phyloP scores from a whole-genome alignment of 176 grass and related monocot species.

The Avena atlantica region DNA sequence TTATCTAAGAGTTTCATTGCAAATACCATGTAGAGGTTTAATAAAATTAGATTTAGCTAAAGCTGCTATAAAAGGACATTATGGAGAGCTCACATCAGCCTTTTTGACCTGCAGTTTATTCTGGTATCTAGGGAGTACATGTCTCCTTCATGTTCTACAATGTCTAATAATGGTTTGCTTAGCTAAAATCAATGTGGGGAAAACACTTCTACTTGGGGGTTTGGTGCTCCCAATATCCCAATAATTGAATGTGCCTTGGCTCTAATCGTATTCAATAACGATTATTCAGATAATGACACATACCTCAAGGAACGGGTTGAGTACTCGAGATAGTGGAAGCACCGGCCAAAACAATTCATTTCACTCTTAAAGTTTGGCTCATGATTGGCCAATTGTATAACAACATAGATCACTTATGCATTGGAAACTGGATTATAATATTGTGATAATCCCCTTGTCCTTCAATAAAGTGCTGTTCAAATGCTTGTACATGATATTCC shows the following conservation, averaged over 20 bases:
- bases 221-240: neutral
- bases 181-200: neutral
- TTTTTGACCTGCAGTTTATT: neutral
- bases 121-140: neutral
- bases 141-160: neutral
- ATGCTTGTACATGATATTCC: neutral
- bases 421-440: neutral
- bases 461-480: neutral
- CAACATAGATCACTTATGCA: neutral
- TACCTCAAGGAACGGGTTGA: neutral
- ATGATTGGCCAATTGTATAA: neutral
- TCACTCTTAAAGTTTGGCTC: neutral
- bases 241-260: conserved; percentile 2
- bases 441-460: conserved; percentile 18
- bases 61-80: neutral
- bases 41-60: conserved; percentile 20
- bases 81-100: neutral
- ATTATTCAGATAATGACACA: neutral
- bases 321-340: neutral
- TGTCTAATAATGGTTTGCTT: neutral
- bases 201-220: neutral
- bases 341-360: neutral
- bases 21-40: neutral
- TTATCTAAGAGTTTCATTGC: neutral
- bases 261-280: neutral